Evolutionary conservation across 768 basidiomycete genomes (phyloP).

Genomic region (Suillus cothurnatus): DNA sequence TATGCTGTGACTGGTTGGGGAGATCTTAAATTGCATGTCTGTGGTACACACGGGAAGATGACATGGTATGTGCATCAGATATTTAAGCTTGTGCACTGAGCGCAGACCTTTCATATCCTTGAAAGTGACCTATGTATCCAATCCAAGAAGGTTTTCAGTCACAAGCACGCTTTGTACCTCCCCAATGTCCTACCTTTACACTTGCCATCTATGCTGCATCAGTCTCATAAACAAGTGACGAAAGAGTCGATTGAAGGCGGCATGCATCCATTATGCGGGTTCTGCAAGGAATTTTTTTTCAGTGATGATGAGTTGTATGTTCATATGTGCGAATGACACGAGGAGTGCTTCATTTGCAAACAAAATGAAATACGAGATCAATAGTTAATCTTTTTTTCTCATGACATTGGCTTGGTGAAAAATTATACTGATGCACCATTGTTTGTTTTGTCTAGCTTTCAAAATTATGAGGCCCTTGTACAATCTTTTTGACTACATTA

Average conservation of each 20-base stretch:
- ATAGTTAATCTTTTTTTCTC: constrained; percentile 70
- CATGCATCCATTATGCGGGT: constrained; percentile 79
- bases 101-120: neutral
- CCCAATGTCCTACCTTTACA: constrained; percentile 66
- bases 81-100: neutral
- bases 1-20: constrained; percentile 88
- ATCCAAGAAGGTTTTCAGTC: constrained; percentile 91
- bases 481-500: constrained; percentile 24
- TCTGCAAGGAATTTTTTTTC: constrained; percentile 93
- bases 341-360: constrained; percentile 96
- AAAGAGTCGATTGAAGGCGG: constrained; percentile 70
- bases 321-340: constrained; percentile 92
- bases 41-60: constrained; percentile 70
- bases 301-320: constrained; percentile 88
- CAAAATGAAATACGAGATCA: constrained; percentile 76
- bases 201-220: constrained; percentile 67
- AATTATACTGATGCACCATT: constrained; percentile 2
- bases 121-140: constrained; percentile 83
- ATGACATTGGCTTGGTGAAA: constrained; percentile 5
- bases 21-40: constrained; percentile 83
- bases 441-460: constrained; percentile 53
- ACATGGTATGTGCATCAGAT: constrained; percentile 62
- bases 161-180: constrained; percentile 89
- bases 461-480: constrained; percentile 77
- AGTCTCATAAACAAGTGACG: constrained; percentile 39